Conservation (phyloP, 768 basidiomycete genomes). For the Termitomyces sp. region DNA sequence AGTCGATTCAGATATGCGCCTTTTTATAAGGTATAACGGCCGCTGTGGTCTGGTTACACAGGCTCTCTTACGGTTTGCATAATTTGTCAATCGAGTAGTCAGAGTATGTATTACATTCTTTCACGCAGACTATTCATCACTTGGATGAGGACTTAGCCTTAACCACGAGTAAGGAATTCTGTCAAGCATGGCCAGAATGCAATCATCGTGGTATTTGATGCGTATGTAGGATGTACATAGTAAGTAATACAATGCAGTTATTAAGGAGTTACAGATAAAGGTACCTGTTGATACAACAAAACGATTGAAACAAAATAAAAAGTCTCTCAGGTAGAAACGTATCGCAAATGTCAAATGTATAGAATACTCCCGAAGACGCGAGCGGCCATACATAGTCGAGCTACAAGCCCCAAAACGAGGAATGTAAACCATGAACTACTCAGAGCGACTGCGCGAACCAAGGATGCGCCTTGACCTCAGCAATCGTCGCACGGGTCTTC, state of each 20-base stretch:
- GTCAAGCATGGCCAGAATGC: background rate
- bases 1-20: too few relatives aligned
- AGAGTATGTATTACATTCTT: too few relatives aligned
- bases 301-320: background rate
- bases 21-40: too few relatives aligned
- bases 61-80: too few relatives aligned
- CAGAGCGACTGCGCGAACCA: slow-evolving; percentile 50
- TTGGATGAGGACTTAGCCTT: background rate
- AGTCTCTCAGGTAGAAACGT: background rate
- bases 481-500: slow-evolving; percentile 70
- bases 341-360: background rate
- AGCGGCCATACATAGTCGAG: background rate
- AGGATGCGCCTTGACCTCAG: slow-evolving; percentile 75
- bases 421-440: background rate
- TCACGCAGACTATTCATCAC: too few relatives aligned
- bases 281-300: slow-evolving; percentile 8
- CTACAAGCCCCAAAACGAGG: background rate
- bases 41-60: too few relatives aligned
- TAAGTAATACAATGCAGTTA: slow-evolving; percentile 8
- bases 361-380: background rate
- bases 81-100: too few relatives aligned
- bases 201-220: background rate
- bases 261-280: background rate
- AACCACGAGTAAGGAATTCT: background rate
- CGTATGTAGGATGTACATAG: slow-evolving; percentile 3